Evolutionary conservation across 352 stramenopile species (phyloP).

Genomic region (Phytophthora colocasiae): DNA sequence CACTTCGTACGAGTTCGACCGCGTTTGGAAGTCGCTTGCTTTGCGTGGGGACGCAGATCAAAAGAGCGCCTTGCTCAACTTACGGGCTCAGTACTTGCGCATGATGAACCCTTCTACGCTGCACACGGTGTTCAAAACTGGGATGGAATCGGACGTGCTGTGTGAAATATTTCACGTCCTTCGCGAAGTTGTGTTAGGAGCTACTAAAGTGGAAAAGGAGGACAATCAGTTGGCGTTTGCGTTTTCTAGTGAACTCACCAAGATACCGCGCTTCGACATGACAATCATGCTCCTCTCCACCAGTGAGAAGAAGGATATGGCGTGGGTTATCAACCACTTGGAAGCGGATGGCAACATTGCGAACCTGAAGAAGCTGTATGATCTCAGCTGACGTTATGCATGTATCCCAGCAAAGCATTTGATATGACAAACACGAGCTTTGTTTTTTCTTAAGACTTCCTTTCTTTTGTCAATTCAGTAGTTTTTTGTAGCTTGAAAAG

Average conservation of each 20-base stretch:
- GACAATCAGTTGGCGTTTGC: slow-evolving; percentile 39
- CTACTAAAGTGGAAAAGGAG: background rate
- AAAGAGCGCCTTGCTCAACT: slow-evolving; percentile 31
- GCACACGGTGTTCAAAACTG: slow-evolving; percentile 67
- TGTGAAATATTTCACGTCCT: slow-evolving; percentile 71
- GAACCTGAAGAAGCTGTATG: slow-evolving; percentile 56
- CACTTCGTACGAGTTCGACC: slow-evolving; percentile 83
- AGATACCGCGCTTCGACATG: slow-evolving; percentile 81
- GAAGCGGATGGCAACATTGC: slow-evolving; percentile 23
- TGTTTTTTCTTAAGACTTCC: slow-evolving; percentile 10
- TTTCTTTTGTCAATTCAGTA: no score
- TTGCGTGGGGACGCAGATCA: slow-evolving; percentile 48
- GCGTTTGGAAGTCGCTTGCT: slow-evolving; percentile 79
- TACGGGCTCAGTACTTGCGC: slow-evolving; percentile 64
- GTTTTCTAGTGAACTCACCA: slow-evolving; percentile 48
- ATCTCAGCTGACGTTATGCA: slow-evolving; percentile 35
- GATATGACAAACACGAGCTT: slow-evolving; percentile 13
- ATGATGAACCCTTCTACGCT: slow-evolving; percentile 47
- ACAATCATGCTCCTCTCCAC: slow-evolving; percentile 79
- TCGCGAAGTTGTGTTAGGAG: slow-evolving; percentile 30
- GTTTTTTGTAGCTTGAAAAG: no score
- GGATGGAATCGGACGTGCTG: slow-evolving; percentile 81
- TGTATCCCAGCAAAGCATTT: background rate
- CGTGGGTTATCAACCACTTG: slow-evolving; percentile 50
- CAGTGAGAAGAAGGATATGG: slow-evolving; percentile 65